Percentiles rank a stretch among this genome's conserved stretches.
phyloP scores from a whole-genome alignment of 2,329 filamentous ascomycete species.

The Hypomyces perniciosus region DNA sequence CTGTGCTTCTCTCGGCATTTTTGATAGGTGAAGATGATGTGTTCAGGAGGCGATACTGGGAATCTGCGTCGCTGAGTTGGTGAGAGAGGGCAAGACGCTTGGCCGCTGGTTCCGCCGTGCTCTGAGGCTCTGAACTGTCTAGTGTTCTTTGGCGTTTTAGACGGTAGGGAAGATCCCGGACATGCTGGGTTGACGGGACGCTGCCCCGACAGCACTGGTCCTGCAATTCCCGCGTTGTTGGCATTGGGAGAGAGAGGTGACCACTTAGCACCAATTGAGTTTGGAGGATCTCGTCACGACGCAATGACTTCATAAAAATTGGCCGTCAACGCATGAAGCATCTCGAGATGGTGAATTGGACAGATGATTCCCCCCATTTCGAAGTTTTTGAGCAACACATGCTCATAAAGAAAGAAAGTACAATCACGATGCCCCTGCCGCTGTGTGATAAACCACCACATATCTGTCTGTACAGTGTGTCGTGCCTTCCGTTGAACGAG shows the following conservation, averaged over 20 bases:
- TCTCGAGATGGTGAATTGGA: no score
- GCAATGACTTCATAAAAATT: no score
- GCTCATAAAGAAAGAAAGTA: no score
- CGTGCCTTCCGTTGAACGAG: background rate
- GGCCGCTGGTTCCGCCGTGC: background rate
- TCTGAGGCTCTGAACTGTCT: background rate
- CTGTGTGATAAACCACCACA: background rate
- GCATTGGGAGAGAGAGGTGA: no score
- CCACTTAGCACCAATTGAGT: no score
- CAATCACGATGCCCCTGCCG: background rate
- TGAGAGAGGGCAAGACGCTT: background rate
- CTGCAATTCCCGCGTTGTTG: no score
- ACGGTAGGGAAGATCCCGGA: background rate
- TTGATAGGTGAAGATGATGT: background rate
- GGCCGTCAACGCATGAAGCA: no score
- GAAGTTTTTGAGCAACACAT: background rate
- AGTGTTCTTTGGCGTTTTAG: background rate
- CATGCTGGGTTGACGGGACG: no score
- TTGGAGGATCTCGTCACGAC: no score
- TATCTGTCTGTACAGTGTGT: background rate
- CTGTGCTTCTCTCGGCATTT: background rate
- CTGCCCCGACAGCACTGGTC: no score
- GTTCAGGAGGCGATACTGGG: background rate
- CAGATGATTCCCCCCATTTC: no score
- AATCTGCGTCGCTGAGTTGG: background rate